Conservation (phyloP, 257 asterid genomes). For the Verbascum thapsus region DNA sequence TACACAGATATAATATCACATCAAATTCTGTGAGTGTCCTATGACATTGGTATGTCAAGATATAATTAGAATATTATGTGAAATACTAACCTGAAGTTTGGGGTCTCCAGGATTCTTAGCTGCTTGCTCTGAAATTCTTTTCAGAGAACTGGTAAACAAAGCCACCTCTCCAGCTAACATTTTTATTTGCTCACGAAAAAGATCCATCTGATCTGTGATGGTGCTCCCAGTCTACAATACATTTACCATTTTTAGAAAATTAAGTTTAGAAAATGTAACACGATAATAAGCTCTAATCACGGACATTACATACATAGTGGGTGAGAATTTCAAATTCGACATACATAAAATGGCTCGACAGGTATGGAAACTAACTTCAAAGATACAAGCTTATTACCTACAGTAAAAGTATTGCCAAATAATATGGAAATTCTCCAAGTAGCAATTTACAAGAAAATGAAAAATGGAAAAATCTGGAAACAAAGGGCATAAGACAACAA, state of each 20-base stretch:
- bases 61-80: constrained; percentile 1
- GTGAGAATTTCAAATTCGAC: neutral
- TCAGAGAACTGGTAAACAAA: constrained; percentile 67
- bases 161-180: constrained; percentile 92
- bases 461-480: neutral
- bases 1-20: neutral
- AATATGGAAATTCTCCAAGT: neutral
- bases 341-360: constrained; percentile 5
- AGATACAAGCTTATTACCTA: neutral
- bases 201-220: constrained; percentile 87
- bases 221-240: constrained; percentile 73
- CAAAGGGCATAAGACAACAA: neutral
- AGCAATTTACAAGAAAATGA: neutral
- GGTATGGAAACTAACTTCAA: constrained; percentile 4
- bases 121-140: constrained; percentile 68
- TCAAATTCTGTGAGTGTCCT: neutral
- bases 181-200: constrained; percentile 72
- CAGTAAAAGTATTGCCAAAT: no score
- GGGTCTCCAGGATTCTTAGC: constrained; percentile 56
- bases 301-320: neutral
- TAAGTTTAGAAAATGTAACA: constrained; percentile 21
- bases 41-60: neutral
- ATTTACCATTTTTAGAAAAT: constrained; percentile 28
- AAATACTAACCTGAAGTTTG: constrained; percentile 56
- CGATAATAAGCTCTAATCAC: constrained; percentile 7